These are phyloP conservation scores for Coemansia sp. DNA, from an alignment of 192 early-diverging fungal species.

Conservation along the genomic window DNA sequence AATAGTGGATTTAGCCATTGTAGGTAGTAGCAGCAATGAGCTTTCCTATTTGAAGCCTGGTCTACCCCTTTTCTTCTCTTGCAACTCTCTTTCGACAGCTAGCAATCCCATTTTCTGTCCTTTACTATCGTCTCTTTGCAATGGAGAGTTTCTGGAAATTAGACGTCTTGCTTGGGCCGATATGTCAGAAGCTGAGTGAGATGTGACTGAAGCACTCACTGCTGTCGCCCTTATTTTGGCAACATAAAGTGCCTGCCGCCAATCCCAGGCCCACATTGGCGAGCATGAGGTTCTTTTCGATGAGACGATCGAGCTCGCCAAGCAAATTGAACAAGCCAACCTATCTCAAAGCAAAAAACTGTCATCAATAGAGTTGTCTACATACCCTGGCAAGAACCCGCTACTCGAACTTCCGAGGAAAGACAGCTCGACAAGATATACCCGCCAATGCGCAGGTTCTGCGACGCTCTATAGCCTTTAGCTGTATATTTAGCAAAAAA, in stretches of 20 bases:
- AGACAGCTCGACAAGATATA: constrained; percentile 22
- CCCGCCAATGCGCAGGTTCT: background rate
- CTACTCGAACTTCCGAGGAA: constrained; percentile 22
- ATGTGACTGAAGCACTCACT: constrained; percentile 6
- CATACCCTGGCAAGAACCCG: constrained; percentile 21
- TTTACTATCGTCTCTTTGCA: background rate
- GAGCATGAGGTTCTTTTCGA: constrained; percentile 20
- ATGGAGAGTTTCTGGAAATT: background rate
- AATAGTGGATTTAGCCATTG: background rate
- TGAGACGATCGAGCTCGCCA: constrained; percentile 8
- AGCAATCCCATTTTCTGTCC: background rate
- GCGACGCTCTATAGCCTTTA: background rate
- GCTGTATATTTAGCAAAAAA: background rate
- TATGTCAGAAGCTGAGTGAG: background rate
- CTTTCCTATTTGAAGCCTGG: background rate
- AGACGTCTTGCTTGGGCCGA: background rate
- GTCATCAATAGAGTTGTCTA: background rate
- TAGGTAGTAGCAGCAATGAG: background rate
- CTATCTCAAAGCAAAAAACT: background rate
- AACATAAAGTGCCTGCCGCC: constrained; percentile 2
- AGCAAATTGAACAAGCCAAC: background rate
- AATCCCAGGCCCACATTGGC: constrained; percentile 18
- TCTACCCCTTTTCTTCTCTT: background rate
- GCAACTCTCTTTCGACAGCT: background rate
- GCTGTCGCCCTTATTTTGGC: constrained; percentile 18